Evolutionary conservation across 352 stramenopile species (phyloP), one percentile per base, ranked within the genome.

Genomic region (Phytopythium mirpurense): DNA sequence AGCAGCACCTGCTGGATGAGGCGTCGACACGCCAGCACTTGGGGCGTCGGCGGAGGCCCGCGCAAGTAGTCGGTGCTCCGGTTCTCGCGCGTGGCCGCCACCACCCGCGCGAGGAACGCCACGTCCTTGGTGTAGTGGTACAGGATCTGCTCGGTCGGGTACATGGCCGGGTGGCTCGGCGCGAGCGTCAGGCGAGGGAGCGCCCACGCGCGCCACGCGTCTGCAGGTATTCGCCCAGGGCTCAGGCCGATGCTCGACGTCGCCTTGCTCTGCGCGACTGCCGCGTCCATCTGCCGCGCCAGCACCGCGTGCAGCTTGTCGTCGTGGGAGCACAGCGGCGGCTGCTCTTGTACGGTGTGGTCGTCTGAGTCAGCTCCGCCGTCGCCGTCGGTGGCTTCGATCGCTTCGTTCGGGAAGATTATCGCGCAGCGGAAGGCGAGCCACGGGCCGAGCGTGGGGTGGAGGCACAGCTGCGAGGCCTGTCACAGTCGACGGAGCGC

Each of bases 121-220:
- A 81, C 24, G 24, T 86, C 76, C 18, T 88, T 90, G 31, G 75
- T 83, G 64, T 90, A 88, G 23, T 90, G 80, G 41, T 88, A 90
- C 55, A 87, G 43, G 16, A 72, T 78, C 60, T 91, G 80, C 46
- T 83, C 74, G 18, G 54, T 57, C 23, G 69, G 69, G 59, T 91
- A 89, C 75, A 79, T 83, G 40, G 69, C 66, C 10, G 59, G 56
- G 48, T 91, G 80, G 36, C 69, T 65, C 3, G 80, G 80, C n/a
- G 69, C 63, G 32, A 88, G 67, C 3, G 70, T 75, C 36, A 88
- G 71, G 8, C 80, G 77, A 16, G 78, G 74, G 12, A 81, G 55
- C 11, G 67, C 70, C 80, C 80, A 88, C 0, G 60, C 65, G 29
- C 68, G 70, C 75, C 78, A 87, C 7, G 77, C 68, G 16, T 79